Percentiles rank a stretch among this genome's conserved stretches.
Conservation (phyloP, 2,329 filamentous ascomycete species). For the Ampelomyces quisqualis region DNA sequence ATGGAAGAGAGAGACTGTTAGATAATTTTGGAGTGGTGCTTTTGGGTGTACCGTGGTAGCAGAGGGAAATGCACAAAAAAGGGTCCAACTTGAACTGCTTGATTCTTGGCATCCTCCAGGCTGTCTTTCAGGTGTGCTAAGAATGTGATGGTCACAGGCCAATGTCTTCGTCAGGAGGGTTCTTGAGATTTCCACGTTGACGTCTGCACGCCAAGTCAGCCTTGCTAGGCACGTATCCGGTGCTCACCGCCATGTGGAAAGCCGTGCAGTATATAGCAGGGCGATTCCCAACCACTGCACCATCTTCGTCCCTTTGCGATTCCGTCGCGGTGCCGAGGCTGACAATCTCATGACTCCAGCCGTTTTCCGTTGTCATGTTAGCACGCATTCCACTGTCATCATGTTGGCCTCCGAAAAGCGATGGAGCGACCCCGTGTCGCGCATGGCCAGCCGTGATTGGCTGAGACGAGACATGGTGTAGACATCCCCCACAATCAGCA, state of each 20-base stretch:
- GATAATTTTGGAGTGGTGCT: too few species aligned
- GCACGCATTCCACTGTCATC: constrained; percentile 13
- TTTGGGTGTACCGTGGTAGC: too few species aligned
- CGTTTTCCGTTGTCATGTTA: constrained; percentile 11
- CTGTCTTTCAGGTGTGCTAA: too few species aligned
- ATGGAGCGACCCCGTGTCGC: constrained; percentile 31
- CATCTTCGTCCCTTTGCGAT: background rate
- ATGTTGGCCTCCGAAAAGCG: constrained; percentile 24
- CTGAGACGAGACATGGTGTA: constrained; percentile 11
- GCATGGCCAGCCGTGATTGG: constrained; percentile 28
- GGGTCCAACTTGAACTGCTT: too few species aligned
- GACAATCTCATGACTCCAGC: constrained; percentile 5
- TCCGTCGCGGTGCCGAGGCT: constrained; percentile 11
- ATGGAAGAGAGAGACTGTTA: too few species aligned
- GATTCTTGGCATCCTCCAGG: too few species aligned
- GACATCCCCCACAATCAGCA: constrained; percentile 20
- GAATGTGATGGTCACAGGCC: too few species aligned
- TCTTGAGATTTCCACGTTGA: too few species aligned
- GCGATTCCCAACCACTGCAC: constrained; percentile 6
- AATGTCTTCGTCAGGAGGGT: too few species aligned
- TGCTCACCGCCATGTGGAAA: constrained; percentile 32
- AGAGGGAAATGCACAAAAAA: too few species aligned
- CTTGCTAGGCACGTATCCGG: constrained; percentile 5
- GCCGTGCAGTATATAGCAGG: constrained; percentile 19
- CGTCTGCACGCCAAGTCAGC: constrained; percentile 9